Base-by-base conservation (phyloP, 768 basidiomycete species). In the Tulasnella calospora region DNA sequence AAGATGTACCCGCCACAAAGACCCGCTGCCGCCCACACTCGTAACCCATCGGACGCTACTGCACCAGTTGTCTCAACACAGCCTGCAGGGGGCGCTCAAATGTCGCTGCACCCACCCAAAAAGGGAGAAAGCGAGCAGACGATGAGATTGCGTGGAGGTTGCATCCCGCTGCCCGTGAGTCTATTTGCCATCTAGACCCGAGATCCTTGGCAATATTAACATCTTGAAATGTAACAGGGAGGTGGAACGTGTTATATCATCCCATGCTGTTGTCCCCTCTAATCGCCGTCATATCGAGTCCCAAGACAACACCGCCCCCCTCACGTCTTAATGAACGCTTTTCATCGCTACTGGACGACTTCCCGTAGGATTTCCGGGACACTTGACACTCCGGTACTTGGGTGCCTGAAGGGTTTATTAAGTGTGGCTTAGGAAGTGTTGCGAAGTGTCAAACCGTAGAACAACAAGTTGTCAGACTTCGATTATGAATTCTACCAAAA, bases 201-300 rank as follows among this genome's bases (percentile, higher is more conserved):
- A 19, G 3, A 15, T 4, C 27, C 27, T 0, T 73, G 38, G 5
- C 36, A 15, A 47, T 12, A 33, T 40, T 73, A 15, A 38, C 23
- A 23, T 21, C 41, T 73, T 30, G 41, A n/a, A 19, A 27, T 41
- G 8, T 38, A 21, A 27, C 27, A 73, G 71, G 71, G 71, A 6
- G 71, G 71, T 15, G 71, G 71, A 73, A 73, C 46, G 71, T 73
- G 71, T 21, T 73, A 73, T 33, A 73, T 73, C 71, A 73, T 74
- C 46, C 73, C 73, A 27, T 74, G 73, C 27, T 74, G 73, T 30
- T 74, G 73, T 36, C 73, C 73, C 61, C 33, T 67, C 61, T 67
- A 67, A 67, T 67, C 61, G 61, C 61, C 61, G 61, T 57, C n/a
- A 57, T 12, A 4, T 57, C n/a, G n/a, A 10, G 19, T 67, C 6